A percentile compares a stretch with the other conserved stretches of the same genome.
phyloP scores from a whole-genome alignment of 2,329 filamentous ascomycete species.

The Rutstroemia sp. region DNA sequence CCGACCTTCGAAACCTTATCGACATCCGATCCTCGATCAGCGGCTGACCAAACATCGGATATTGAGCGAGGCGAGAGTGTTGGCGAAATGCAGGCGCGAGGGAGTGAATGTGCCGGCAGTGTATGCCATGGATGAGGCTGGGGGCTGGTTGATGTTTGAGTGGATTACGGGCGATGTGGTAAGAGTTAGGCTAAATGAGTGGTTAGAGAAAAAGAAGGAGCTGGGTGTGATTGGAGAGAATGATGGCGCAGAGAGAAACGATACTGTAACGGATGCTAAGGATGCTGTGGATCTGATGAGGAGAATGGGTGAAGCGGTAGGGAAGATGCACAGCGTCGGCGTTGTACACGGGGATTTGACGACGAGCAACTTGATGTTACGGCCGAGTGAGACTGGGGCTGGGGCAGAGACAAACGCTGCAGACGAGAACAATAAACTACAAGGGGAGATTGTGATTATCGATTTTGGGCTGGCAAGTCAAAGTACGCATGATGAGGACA shows the following conservation, averaged over 20 bases:
- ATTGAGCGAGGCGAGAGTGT: constrained; percentile 78
- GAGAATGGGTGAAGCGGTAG: constrained; percentile 64
- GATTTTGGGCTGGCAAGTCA: constrained; percentile 89
- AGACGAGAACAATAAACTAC: constrained; percentile 32
- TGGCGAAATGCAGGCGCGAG: constrained; percentile 70
- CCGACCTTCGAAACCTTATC: constrained; percentile 84
- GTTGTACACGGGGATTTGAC: constrained; percentile 94
- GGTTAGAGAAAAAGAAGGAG: constrained; percentile 43
- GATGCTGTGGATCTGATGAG: constrained; percentile 57
- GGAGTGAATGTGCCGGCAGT: constrained; percentile 78
- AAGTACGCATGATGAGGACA: constrained; percentile 78
- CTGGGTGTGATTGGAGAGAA: constrained; percentile 20
- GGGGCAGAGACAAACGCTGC: constrained; percentile 14
- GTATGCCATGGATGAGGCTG: constrained; percentile 55
- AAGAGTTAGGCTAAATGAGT: constrained; percentile 60
- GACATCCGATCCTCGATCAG: constrained; percentile 81
- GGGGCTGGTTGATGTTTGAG: constrained; percentile 75
- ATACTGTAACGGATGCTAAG: constrained; percentile 34
- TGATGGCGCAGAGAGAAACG: constrained; percentile 34
- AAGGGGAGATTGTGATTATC: constrained; percentile 80
- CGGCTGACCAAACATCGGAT: constrained; percentile 83
- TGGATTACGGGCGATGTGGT: constrained; percentile 74
- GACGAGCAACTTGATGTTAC: constrained; percentile 92
- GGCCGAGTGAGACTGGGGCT: constrained; percentile 23
- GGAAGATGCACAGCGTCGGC: constrained; percentile 71